phyloP scores from a whole-genome alignment of 164 flowering plant genomes.

The Vitis rupestris region DNA sequence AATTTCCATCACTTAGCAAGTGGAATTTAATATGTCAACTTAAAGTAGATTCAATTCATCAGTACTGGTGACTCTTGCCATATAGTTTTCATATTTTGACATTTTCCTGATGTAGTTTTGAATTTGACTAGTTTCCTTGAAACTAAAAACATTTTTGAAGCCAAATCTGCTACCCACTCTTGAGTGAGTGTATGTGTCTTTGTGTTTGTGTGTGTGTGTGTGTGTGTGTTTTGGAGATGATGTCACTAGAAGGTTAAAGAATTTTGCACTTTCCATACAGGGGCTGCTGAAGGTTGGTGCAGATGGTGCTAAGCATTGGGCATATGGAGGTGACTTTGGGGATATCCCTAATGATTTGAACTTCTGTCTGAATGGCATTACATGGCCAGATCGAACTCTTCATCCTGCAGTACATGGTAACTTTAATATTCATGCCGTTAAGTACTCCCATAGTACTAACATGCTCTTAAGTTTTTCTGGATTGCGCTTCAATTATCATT shows the following conservation, averaged over 20 bases:
- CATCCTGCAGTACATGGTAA: constrained; percentile 93
- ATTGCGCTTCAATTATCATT: background rate
- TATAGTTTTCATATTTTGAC: too few relatives aligned
- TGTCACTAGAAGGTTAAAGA: background rate
- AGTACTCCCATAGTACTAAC: background rate
- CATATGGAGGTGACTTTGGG: constrained; percentile 99
- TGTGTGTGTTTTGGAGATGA: too few relatives aligned
- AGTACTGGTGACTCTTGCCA: too few relatives aligned
- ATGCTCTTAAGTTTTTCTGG: background rate
- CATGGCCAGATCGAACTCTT: constrained; percentile 93
- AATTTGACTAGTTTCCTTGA: too few relatives aligned
- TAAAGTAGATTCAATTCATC: too few relatives aligned
- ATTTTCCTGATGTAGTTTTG: too few relatives aligned
- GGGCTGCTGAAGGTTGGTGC: constrained; percentile 62
- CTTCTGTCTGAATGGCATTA: constrained; percentile 87
- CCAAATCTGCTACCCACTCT: too few relatives aligned
- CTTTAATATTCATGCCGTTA: background rate
- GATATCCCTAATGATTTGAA: constrained; percentile 88
- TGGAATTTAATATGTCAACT: too few relatives aligned
- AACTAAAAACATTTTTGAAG: too few relatives aligned
- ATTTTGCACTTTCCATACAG: constrained; percentile 32
- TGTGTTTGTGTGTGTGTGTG: too few relatives aligned
- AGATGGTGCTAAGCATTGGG: constrained; percentile 82
- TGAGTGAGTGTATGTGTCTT: too few relatives aligned
- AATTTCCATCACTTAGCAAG: too few relatives aligned